These are phyloP conservation scores for Fusarium stilboides DNA, from an alignment of 2,329 filamentous ascomycete species.

Conservation along the genomic window DNA sequence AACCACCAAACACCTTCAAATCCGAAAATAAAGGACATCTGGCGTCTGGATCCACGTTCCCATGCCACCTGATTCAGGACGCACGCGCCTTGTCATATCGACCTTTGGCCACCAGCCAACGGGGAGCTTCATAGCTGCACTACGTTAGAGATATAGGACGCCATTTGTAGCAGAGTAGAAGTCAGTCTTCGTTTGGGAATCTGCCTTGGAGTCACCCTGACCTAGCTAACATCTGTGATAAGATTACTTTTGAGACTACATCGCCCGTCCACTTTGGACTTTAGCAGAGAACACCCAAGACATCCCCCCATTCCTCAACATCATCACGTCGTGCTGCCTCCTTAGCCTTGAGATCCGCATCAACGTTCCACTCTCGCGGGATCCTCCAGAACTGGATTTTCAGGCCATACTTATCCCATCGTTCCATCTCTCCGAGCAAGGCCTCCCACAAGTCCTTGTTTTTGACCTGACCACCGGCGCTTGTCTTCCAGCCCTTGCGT, in stretches of 20 bases:
- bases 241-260: too few relatives aligned
- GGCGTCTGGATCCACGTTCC: too few relatives aligned
- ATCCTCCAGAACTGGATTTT: conserved; percentile 65
- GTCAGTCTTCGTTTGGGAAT: too few relatives aligned
- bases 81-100: not conserved
- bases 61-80: not conserved
- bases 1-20: too few relatives aligned
- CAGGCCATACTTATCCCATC: conserved; percentile 48
- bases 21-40: too few relatives aligned
- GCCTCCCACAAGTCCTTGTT: conserved; percentile 69
- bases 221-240: too few relatives aligned
- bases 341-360: conserved; percentile 60
- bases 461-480: conserved; percentile 55
- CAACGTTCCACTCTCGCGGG: conserved; percentile 58
- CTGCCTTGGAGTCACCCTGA: too few relatives aligned
- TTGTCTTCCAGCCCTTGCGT: conserved; percentile 61
- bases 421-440: conserved; percentile 60
- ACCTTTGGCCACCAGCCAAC: not conserved
- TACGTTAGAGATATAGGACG: not conserved
- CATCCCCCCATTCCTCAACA: too few relatives aligned
- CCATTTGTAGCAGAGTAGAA: not conserved
- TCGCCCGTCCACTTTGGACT: too few relatives aligned
- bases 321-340: conserved; percentile 35
- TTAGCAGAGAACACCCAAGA: too few relatives aligned
- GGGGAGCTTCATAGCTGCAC: not conserved